Conservation (phyloP, 2,329 filamentous ascomycete species). For the Periconia macrospinosa region DNA sequence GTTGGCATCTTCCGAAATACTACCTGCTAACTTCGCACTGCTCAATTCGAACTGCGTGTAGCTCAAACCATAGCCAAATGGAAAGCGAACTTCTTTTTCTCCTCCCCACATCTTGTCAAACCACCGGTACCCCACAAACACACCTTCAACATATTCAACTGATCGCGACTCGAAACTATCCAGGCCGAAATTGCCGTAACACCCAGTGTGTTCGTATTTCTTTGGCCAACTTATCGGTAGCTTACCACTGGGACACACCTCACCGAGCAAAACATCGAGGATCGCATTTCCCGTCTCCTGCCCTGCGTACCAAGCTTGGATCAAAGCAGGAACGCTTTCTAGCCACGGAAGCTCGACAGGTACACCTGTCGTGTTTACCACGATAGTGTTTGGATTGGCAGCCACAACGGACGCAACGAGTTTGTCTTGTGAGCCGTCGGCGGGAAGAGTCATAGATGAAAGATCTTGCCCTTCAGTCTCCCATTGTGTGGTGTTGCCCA, state of each 20-base stretch:
- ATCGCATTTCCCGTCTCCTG: slow-evolving; percentile 67
- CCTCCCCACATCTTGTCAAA: slow-evolving; percentile 30
- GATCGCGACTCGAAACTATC: slow-evolving; percentile 59
- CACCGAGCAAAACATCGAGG: slow-evolving; percentile 65
- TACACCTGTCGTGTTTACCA: slow-evolving; percentile 68
- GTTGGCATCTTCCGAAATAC: slow-evolving; percentile 52
- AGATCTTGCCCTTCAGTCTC: slow-evolving; percentile 27
- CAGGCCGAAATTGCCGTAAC: slow-evolving; percentile 67
- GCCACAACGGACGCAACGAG: slow-evolving; percentile 51
- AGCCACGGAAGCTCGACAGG: slow-evolving; percentile 72
- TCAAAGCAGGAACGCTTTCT: slow-evolving; percentile 60
- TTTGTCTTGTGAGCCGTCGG: slow-evolving; percentile 63
- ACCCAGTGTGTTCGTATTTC: slow-evolving; percentile 59
- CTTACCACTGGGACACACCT: slow-evolving; percentile 64
- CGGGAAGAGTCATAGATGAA: slow-evolving; percentile 24
- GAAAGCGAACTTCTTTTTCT: slow-evolving; percentile 62
- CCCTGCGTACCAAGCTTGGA: slow-evolving; percentile 73
- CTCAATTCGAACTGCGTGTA: slow-evolving; percentile 58
- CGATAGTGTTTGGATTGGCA: slow-evolving; percentile 66
- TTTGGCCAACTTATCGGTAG: slow-evolving; percentile 66
- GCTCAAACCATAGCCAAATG: slow-evolving; percentile 65
- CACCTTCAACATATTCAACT: slow-evolving; percentile 29
- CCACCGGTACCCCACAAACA: slow-evolving; percentile 34
- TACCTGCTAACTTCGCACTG: slow-evolving; percentile 48
- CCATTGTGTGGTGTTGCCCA: slow-evolving; percentile 56